phyloP scores from a whole-genome alignment of 2,329 filamentous ascomycete species.

The Stagonosporopsis vannaccii region DNA sequence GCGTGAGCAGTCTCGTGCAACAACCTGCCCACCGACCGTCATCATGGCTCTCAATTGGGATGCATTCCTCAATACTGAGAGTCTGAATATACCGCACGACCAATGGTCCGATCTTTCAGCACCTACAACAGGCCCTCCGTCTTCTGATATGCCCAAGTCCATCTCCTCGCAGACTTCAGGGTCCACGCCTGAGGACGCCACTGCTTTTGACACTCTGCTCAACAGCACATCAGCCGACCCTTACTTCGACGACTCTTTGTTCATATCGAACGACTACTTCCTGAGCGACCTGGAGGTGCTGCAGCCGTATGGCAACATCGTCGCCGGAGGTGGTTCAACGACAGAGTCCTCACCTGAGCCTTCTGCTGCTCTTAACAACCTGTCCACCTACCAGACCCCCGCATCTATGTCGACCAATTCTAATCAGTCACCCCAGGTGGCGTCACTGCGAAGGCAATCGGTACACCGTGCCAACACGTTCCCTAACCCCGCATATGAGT shows the following conservation, averaged over 20 bases:
- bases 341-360: constrained; percentile 51
- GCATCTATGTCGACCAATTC: constrained; percentile 29
- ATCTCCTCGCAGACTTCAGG: constrained; percentile 43
- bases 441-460: constrained; percentile 31
- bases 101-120: constrained; percentile 48
- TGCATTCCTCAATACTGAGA: constrained; percentile 48
- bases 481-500: constrained; percentile 46
- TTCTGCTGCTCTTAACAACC: constrained; percentile 23
- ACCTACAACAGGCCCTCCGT: constrained; percentile 34
- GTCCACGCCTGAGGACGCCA: constrained; percentile 42
- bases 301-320: constrained; percentile 44
- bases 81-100: constrained; percentile 47
- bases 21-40: constrained; percentile 37
- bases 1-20: constrained; percentile 43
- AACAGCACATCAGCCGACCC: constrained; percentile 41
- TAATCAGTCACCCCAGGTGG: constrained; percentile 38
- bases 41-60: constrained; percentile 52
- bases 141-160: constrained; percentile 47
- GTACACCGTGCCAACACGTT: constrained; percentile 42
- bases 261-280: constrained; percentile 50
- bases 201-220: constrained; percentile 41
- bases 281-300: constrained; percentile 50
- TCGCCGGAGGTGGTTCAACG: constrained; percentile 42
- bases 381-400: constrained; percentile 36
- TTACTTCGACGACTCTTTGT: constrained; percentile 49